Conservation (phyloP, 192 early-diverging fungal species). For the Coemansia sp. region DNA sequence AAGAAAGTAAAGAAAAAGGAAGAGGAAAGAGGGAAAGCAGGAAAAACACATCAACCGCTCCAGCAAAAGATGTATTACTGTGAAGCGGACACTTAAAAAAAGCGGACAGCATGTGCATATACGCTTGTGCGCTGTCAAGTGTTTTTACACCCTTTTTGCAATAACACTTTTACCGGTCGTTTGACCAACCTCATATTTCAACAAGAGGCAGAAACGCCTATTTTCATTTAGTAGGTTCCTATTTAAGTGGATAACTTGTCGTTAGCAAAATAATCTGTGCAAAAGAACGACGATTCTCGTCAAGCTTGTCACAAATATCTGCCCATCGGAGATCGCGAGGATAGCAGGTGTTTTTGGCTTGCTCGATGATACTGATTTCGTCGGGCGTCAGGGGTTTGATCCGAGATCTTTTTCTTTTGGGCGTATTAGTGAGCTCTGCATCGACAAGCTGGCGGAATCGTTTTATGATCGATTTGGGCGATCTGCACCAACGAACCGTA, state of each 20-base stretch:
- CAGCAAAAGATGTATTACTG: too few species aligned
- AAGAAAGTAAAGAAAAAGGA: too few species aligned
- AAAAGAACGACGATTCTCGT: slow-evolving; percentile 4
- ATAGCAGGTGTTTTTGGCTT: not conserved
- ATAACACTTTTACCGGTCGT: too few species aligned
- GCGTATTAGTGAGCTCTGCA: not conserved
- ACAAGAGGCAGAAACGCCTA: too few species aligned
- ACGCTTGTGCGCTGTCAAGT: too few species aligned
- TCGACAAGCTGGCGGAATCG: not conserved
- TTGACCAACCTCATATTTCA: too few species aligned
- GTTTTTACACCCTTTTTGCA: too few species aligned
- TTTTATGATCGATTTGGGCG: not conserved
- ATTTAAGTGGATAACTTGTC: not conserved
- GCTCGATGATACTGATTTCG: slow-evolving; percentile 6
- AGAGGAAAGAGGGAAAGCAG: too few species aligned
- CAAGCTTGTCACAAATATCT: slow-evolving; percentile 17
- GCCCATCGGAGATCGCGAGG: slow-evolving; percentile 13
- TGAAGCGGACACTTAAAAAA: too few species aligned
- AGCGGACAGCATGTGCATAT: too few species aligned
- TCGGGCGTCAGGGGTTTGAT: slow-evolving; percentile 1
- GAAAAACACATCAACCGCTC: too few species aligned
- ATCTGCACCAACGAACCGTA: not conserved
- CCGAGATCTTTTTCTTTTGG: not conserved
- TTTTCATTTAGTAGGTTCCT: too few species aligned
- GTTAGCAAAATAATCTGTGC: not conserved